These are phyloP conservation scores for Microbotryomycetes sp. DNA, from an alignment of 1,284 basidiomycete genomes.

Conservation along the genomic window DNA sequence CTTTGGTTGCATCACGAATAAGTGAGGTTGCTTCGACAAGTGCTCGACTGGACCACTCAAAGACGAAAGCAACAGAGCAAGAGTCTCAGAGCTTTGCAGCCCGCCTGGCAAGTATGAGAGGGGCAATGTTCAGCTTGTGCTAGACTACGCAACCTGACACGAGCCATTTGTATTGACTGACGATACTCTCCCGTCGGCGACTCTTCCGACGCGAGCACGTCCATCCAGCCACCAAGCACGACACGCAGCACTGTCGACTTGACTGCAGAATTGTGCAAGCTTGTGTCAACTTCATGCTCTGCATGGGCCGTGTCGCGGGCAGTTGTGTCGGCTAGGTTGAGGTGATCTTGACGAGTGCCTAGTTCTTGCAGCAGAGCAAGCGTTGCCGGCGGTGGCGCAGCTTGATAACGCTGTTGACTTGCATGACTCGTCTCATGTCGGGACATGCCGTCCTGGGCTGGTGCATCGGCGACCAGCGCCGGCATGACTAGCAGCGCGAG, in stretches of 20 bases:
- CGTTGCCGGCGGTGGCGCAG: too few species aligned
- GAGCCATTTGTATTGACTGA: constrained; percentile 7
- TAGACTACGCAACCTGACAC: constrained; percentile 9
- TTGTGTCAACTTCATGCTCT: not conserved
- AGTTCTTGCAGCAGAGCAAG: too few species aligned
- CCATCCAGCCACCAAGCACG: constrained; percentile 29
- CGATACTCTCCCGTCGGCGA: constrained; percentile 1
- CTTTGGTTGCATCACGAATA: constrained; percentile 7
- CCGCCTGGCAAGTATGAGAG: not conserved
- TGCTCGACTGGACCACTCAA: not conserved
- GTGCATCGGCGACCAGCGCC: too few species aligned
- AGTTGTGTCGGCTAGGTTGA: too few species aligned
- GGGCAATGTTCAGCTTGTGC: not conserved
- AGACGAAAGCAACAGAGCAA: constrained; percentile 22
- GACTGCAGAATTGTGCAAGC: not conserved
- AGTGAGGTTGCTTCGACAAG: constrained; percentile 4
- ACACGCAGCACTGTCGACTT: constrained; percentile 22
- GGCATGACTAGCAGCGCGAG: too few species aligned
- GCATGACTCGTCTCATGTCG: too few species aligned
- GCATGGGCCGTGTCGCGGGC: not conserved
- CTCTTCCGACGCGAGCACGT: constrained; percentile 22
- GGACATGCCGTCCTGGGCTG: too few species aligned
- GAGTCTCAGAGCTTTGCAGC: constrained; percentile 10
- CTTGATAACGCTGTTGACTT: too few species aligned
- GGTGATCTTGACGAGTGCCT: too few species aligned